Percentiles rank a stretch among this genome's conserved stretches.
These are phyloP conservation scores for Pestalotiopsis sp. DNA, from an alignment of 2,329 filamentous ascomycete genomes.

Conservation along the genomic window DNA sequence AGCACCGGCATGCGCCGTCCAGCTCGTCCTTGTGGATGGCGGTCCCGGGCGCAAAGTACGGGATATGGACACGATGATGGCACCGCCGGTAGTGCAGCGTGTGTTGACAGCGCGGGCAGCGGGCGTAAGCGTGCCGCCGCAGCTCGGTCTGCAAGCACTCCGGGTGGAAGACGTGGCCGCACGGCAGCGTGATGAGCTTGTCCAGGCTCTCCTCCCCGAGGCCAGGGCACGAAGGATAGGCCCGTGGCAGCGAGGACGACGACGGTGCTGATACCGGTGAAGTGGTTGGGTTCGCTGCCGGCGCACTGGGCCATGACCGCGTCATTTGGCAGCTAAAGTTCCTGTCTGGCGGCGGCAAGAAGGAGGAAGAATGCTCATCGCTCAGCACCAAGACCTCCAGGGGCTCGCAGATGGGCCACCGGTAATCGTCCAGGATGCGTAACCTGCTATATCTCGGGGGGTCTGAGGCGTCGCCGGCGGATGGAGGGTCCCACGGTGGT, in stretches of 20 bases:
- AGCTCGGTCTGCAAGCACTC: not conserved
- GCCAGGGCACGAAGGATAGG: not conserved
- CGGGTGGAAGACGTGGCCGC: conserved; percentile 9
- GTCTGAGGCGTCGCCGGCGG: not conserved
- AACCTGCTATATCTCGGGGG: not conserved
- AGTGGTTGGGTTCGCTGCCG: no score
- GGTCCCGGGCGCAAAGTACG: not conserved
- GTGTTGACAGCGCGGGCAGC: conserved; percentile 3
- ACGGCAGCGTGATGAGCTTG: conserved; percentile 11
- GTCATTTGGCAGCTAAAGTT: not conserved
- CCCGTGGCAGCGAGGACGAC: not conserved
- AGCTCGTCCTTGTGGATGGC: conserved; percentile 1
- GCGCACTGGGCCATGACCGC: not conserved
- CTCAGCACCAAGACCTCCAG: not conserved
- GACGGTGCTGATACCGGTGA: no score
- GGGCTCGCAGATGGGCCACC: not conserved
- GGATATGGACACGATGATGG: not conserved
- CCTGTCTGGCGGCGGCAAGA: not conserved
- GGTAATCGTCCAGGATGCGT: not conserved
- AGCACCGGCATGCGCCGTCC: not conserved
- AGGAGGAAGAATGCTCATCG: not conserved
- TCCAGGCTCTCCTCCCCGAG: not conserved
- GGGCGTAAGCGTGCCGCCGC: not conserved
- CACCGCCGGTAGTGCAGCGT: not conserved
- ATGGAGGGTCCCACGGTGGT: not conserved